phyloP scores from a whole-genome alignment of 345 rosid species.

The Mallotus nudiflorus region DNA sequence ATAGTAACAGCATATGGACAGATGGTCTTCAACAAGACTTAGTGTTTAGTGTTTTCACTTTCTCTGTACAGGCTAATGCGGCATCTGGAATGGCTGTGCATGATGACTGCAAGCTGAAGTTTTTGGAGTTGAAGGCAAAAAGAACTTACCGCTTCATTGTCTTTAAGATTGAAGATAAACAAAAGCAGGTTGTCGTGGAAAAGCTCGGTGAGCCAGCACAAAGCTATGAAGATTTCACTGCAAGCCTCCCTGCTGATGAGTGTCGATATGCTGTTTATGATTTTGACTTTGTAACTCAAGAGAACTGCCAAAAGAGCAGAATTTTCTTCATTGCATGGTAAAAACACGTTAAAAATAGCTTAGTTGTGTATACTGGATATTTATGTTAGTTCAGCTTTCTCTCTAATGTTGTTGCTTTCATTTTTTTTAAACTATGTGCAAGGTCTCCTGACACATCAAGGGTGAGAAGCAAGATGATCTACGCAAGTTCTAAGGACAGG shows the following conservation, averaged over 20 bases:
- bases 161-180: conserved; percentile 57
- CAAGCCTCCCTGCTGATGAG: conserved; percentile 54
- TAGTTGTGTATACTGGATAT: neutral
- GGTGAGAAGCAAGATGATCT: conserved; percentile 68
- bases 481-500: conserved; percentile 64
- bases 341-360: neutral
- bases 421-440: conserved; percentile 8
- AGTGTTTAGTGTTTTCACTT: neutral
- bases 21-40: neutral
- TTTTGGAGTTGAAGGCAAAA: conserved; percentile 56
- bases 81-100: conserved; percentile 65
- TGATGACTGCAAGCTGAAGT: conserved; percentile 58
- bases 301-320: conserved; percentile 56
- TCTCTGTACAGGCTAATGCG: conserved; percentile 42
- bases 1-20: neutral
- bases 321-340: conserved; percentile 63
- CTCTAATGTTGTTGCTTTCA: neutral
- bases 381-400: neutral
- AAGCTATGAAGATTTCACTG: conserved; percentile 48
- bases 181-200: conserved; percentile 54
- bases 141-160: conserved; percentile 54
- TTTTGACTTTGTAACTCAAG: conserved; percentile 57
- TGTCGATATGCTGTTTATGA: conserved; percentile 46
- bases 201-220: conserved; percentile 53
- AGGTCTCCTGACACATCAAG: conserved; percentile 61